Percentiles rank a stretch among this genome's conserved stretches.
Conservation (phyloP, 164 flowering plant genomes). For the Magnolia kwangsiensis region DNA sequence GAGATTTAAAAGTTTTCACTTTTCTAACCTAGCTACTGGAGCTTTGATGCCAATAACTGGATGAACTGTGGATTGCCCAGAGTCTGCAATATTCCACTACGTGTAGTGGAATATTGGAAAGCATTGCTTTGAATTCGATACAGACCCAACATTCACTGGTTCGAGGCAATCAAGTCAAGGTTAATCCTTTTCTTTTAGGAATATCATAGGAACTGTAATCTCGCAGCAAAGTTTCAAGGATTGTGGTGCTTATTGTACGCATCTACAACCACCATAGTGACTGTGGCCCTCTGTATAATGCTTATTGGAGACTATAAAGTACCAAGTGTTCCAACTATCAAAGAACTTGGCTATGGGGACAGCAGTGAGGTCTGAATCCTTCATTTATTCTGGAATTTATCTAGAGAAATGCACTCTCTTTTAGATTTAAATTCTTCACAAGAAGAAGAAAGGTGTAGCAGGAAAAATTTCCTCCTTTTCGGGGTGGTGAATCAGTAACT, state of each 20-base stretch:
- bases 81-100: too few relatives aligned
- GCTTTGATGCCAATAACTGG: too few relatives aligned
- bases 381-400: not conserved
- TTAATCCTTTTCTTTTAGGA: slow-evolving; percentile 44
- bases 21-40: too few relatives aligned
- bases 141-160: slow-evolving; percentile 84
- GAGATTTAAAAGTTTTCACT: too few relatives aligned
- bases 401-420: not conserved
- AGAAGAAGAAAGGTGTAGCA: slow-evolving; percentile 21
- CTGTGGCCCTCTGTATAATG: slow-evolving; percentile 76
- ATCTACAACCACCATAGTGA: slow-evolving; percentile 59
- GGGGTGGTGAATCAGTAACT: slow-evolving; percentile 90
- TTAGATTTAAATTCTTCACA: not conserved
- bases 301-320: slow-evolving; percentile 35
- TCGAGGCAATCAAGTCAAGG: slow-evolving; percentile 68
- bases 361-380: slow-evolving; percentile 39
- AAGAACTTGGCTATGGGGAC: slow-evolving; percentile 78
- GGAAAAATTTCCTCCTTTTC: slow-evolving; percentile 72
- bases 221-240: not conserved
- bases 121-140: slow-evolving; percentile 84
- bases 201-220: slow-evolving; percentile 61
- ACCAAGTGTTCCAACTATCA: slow-evolving; percentile 54
- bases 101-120: slow-evolving; percentile 80
- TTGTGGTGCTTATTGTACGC: not conserved
- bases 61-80: too few relatives aligned